Conservation (phyloP, 306 rosid genomes). For the Cicer chorassanicum region DNA sequence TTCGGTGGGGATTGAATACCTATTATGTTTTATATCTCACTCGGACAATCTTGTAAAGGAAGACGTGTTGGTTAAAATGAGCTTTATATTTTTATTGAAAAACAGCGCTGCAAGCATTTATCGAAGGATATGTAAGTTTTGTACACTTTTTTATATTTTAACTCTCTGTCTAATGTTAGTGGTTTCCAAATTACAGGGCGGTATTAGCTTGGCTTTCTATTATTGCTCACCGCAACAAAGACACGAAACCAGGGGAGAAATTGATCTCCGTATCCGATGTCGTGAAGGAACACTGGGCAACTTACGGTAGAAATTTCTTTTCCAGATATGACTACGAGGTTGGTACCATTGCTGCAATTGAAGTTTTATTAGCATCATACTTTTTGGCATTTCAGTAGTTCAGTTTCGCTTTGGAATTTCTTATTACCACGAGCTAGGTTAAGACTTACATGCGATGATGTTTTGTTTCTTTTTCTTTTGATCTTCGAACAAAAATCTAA, state of each 20-base stretch:
- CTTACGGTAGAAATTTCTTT: slow-evolving; percentile 91
- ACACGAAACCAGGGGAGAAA: slow-evolving; percentile 80
- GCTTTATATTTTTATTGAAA: neutral
- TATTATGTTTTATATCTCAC: neutral
- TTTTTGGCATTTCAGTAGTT: slow-evolving; percentile 22
- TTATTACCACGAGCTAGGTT: neutral
- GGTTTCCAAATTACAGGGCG: slow-evolving; percentile 67
- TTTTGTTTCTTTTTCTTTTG: slow-evolving; percentile 4
- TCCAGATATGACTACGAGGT: slow-evolving; percentile 97
- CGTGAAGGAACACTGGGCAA: slow-evolving; percentile 87
- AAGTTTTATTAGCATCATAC: slow-evolving; percentile 26
- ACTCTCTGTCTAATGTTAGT: slow-evolving; percentile 35
- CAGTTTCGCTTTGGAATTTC: slow-evolving; percentile 29
- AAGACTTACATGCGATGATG: slow-evolving; percentile 17
- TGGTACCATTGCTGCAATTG: slow-evolving; percentile 34
- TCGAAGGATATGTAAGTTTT: neutral
- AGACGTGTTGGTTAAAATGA: neutral
- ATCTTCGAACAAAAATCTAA: slow-evolving; percentile 39
- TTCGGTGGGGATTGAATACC: neutral
- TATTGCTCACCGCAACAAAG: slow-evolving; percentile 81
- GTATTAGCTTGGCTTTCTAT: slow-evolving; percentile 98
- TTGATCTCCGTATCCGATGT: slow-evolving; percentile 85
- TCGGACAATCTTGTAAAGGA: too few relatives aligned
- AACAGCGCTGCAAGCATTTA: neutral
- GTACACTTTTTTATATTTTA: neutral